These are phyloP conservation scores for Candida yuanshanica DNA, from an alignment of 805 yeast species.

Conservation along the genomic window DNA sequence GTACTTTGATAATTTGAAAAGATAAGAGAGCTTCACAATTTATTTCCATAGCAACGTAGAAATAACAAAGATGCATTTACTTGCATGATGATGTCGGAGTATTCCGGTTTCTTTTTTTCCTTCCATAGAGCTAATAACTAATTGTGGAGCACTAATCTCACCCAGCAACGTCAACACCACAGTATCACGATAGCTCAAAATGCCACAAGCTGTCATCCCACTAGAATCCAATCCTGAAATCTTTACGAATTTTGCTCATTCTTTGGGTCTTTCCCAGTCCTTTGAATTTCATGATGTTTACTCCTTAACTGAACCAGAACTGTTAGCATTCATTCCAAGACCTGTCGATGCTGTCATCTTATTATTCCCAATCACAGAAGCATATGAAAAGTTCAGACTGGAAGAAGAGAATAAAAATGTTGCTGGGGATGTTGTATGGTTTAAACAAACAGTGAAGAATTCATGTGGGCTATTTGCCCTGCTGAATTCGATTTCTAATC, in stretches of 20 bases:
- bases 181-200: no score
- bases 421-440: constrained; percentile 54
- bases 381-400: constrained; percentile 48
- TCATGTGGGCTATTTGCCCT: constrained; percentile 93
- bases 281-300: constrained; percentile 74
- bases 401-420: constrained; percentile 30
- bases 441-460: constrained; percentile 75
- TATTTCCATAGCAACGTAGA: no score
- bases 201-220: constrained; percentile 58
- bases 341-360: constrained; percentile 75
- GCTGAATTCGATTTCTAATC: constrained; percentile 52
- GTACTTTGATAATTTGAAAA: no score
- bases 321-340: constrained; percentile 72
- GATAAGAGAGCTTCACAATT: no score
- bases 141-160: no score
- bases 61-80: no score
- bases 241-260: constrained; percentile 61
- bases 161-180: no score
- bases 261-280: constrained; percentile 58
- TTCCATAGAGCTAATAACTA: no score
- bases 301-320: constrained; percentile 79
- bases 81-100: no score
- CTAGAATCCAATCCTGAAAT: constrained; percentile 87
- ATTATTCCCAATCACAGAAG: constrained; percentile 70
- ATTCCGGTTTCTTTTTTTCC: no score